Percentiles rank a stretch among this genome's conserved stretches.
These are phyloP conservation scores for Aspergillus amoenus DNA, from an alignment of 2,329 filamentous ascomycete genomes.

Conservation along the genomic window DNA sequence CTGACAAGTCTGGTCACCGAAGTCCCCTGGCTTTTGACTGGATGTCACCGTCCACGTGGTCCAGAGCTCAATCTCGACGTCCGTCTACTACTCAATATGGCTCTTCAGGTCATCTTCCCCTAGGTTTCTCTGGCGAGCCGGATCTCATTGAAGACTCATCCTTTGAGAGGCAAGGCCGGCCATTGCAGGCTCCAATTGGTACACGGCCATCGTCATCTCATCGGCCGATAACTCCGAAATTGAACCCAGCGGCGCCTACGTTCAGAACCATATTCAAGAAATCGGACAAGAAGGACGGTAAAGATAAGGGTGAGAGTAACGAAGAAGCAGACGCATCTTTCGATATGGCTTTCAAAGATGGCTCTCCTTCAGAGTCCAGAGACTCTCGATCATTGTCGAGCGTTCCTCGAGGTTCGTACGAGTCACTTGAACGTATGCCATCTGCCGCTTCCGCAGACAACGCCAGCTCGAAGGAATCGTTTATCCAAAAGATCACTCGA, in stretches of 20 bases:
- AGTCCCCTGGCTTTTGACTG: conserved; percentile 56
- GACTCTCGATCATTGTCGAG: conserved; percentile 47
- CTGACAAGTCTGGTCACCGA: conserved; percentile 55
- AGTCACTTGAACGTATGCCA: conserved; percentile 48
- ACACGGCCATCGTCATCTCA: conserved; percentile 66
- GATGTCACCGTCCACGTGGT: conserved; percentile 62
- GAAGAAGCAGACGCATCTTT: conserved; percentile 31
- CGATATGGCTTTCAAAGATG: conserved; percentile 36
- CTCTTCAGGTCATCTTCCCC: conserved; percentile 63
- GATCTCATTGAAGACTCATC: conserved; percentile 47
- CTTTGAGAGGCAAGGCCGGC: conserved; percentile 49
- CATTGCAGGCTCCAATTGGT: conserved; percentile 70
- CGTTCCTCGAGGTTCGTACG: conserved; percentile 48
- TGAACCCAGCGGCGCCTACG: conserved; percentile 87
- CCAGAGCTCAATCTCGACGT: conserved; percentile 73
- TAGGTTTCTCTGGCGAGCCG: conserved; percentile 54
- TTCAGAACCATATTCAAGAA: conserved; percentile 71
- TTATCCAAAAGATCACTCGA: conserved; percentile 53
- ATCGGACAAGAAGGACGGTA: conserved; percentile 42
- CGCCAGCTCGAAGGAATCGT: conserved; percentile 46
- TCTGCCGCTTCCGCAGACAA: conserved; percentile 45
- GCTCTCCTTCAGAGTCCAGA: conserved; percentile 46
- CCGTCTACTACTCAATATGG: conserved; percentile 76
- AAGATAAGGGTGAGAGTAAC: conserved; percentile 40
- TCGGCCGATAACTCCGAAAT: conserved; percentile 56